Base-by-base conservation (phyloP, 2,329 filamentous ascomycete species). In the Aspergillus intermedius region DNA sequence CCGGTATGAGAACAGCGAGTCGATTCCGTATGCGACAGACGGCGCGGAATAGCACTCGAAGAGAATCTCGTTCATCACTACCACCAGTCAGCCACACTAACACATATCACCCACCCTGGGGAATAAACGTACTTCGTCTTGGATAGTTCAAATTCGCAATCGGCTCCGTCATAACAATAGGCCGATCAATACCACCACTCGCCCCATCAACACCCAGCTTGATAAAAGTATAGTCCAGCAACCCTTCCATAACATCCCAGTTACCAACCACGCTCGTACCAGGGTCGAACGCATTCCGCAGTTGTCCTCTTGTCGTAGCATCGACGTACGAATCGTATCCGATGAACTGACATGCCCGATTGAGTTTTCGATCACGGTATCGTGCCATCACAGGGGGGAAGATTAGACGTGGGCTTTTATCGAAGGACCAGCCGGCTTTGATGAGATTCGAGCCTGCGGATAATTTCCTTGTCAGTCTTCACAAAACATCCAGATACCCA, bases 191-290 rank as follows among this genome's bases (percentile, higher is more conserved):
- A 21, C 80, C 76, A 7, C 88, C 88, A 44, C 85, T 81, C 3
- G 76, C 75, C 3, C 70, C 82, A 56, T 94, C 89, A 58, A 98
- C 79, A 4, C 93, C 93, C 47, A 98, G 74, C 72, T 96, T 97
- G 57, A 96, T 77, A 67, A 98, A 98, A 39, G 91, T 80, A 68
- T 96, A 96, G 72, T 98, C 93, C 42, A 98, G 73, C 4, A 96
- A 78, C 50, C 91, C 90, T 69, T 98, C 93, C 82, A 95, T 90
- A 30, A 90, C 91, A 69, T 98, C 93, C 90, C 94, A 98, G 66
- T 97, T 97, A 68, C 88, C 91, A 52, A 97, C 83, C 43, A 98
- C 86, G 55, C 91, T 91, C 41, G 86, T 91, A 21, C 91, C 91
- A 2, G 86, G 81, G 67, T 98, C 93, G 60, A 96, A 97, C 1